Conservation (phyloP, 371 early-diverging fungal genomes). For the Choanephora cucurbitarum region DNA sequence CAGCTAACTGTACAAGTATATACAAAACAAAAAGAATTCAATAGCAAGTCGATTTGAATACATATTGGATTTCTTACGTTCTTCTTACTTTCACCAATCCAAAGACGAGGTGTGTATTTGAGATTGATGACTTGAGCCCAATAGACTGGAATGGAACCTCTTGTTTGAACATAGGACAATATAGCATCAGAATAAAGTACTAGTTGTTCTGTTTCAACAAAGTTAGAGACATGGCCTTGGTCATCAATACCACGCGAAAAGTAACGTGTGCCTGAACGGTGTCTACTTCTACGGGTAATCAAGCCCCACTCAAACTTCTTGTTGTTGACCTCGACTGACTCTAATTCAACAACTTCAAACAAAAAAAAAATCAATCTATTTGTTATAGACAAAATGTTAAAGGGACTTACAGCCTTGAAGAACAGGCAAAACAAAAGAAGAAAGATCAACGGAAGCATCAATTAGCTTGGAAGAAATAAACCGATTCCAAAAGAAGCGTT, state of each 20-base stretch:
- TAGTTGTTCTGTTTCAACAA: constrained; percentile 98
- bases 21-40: too few relatives aligned
- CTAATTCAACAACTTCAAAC: constrained; percentile 56
- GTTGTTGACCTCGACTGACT: constrained; percentile 55
- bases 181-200: constrained; percentile 59
- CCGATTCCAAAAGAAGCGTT: constrained; percentile 91
- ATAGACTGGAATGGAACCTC: constrained; percentile 97
- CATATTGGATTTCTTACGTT: constrained; percentile 57
- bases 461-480: constrained; percentile 69
- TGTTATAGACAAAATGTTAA: neutral
- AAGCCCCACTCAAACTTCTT: constrained; percentile 72
- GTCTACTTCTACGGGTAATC: constrained; percentile 82
- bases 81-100: constrained; percentile 65
- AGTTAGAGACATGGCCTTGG: constrained; percentile 95
- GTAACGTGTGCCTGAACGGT: constrained; percentile 87
- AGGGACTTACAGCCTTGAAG: constrained; percentile 91
- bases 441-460: constrained; percentile 56
- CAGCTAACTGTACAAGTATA: constrained; percentile 21
- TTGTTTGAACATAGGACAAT: constrained; percentile 86
- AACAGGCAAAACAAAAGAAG: constrained; percentile 85
- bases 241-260: constrained; percentile 94
- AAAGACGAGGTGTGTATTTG: constrained; percentile 89
- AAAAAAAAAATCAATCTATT: neutral
- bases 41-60: neutral
- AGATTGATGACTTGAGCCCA: constrained; percentile 95